A percentile compares a stretch with the other conserved stretches of the same genome.
phyloP scores from a whole-genome alignment of 192 early-diverging fungal species.

The Linnemannia schmuckeri region DNA sequence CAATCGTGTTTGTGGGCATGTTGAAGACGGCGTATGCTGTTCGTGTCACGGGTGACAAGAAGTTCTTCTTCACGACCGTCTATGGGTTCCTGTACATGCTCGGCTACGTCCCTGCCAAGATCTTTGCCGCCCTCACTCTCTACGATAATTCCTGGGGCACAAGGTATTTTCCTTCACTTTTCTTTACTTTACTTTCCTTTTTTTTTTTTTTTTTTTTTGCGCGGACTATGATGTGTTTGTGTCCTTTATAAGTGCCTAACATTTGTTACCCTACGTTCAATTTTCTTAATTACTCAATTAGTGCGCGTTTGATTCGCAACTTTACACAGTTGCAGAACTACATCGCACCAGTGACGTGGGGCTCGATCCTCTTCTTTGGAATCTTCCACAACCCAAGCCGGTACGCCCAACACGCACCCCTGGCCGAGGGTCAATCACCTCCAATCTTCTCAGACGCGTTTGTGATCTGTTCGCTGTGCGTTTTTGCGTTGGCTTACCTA shows the following conservation, averaged over 20 bases:
- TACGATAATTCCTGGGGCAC: constrained; percentile 75
- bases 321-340: constrained; percentile 46
- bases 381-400: constrained; percentile 40
- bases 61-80: constrained; percentile 62
- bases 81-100: constrained; percentile 68
- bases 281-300: constrained; percentile 15
- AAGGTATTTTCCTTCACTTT: constrained; percentile 19
- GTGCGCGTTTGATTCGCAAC: constrained; percentile 48
- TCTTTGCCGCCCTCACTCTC: constrained; percentile 67
- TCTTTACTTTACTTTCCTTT: background rate
- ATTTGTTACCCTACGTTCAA: background rate
- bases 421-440: constrained; percentile 26
- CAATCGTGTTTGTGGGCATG: constrained; percentile 57
- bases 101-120: constrained; percentile 70
- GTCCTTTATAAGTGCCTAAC: background rate
- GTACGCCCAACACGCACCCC: constrained; percentile 23
- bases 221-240: too few species aligned
- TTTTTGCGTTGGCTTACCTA: constrained; percentile 15
- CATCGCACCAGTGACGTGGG: constrained; percentile 50
- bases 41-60: constrained; percentile 47
- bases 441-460: constrained; percentile 29
- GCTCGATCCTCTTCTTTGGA: constrained; percentile 33
- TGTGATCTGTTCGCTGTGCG: constrained; percentile 1
- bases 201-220: background rate
- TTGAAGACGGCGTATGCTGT: constrained; percentile 63